A percentile compares a stretch with the other conserved stretches of the same genome.
phyloP scores from a whole-genome alignment of 2,329 filamentous ascomycete species.

The Plenodomus lindquistii region DNA sequence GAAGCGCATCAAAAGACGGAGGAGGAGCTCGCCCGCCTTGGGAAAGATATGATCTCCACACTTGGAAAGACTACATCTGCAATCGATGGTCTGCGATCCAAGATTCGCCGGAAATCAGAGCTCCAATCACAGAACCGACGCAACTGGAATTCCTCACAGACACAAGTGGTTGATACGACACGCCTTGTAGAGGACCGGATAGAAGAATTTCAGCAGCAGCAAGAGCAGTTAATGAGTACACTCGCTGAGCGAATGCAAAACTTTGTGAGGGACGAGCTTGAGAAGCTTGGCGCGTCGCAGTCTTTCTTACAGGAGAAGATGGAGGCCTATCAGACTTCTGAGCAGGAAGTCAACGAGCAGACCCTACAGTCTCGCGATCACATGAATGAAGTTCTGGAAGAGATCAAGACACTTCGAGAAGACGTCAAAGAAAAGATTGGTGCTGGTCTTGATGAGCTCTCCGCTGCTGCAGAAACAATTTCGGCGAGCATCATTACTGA shows the following conservation, averaged over 20 bases:
- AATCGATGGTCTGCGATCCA: constrained; percentile 80
- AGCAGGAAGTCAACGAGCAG: constrained; percentile 68
- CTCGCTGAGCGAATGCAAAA: constrained; percentile 73
- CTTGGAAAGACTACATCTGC: constrained; percentile 78
- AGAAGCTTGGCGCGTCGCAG: constrained; percentile 71
- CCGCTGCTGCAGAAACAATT: constrained; percentile 82
- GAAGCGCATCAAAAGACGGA: constrained; percentile 88
- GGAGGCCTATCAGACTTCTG: constrained; percentile 67
- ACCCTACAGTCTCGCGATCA: constrained; percentile 74
- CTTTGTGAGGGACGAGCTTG: constrained; percentile 76
- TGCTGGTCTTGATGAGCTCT: constrained; percentile 80
- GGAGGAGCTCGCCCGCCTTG: constrained; percentile 71
- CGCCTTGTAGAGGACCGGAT: constrained; percentile 75
- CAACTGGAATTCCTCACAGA: constrained; percentile 77
- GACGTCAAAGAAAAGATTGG: constrained; percentile 85
- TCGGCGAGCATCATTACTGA: constrained; percentile 87
- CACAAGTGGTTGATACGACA: constrained; percentile 76
- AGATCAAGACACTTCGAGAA: constrained; percentile 87
- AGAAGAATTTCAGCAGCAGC: constrained; percentile 70
- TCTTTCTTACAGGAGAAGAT: constrained; percentile 71
- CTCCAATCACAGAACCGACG: constrained; percentile 78
- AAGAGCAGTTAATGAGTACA: constrained; percentile 69
- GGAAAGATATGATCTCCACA: constrained; percentile 75
- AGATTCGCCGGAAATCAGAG: constrained; percentile 82
- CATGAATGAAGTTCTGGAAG: constrained; percentile 88